phyloP scores from a whole-genome alignment of 1,284 basidiomycete genomes.

The Cerioporus squamosus region DNA sequence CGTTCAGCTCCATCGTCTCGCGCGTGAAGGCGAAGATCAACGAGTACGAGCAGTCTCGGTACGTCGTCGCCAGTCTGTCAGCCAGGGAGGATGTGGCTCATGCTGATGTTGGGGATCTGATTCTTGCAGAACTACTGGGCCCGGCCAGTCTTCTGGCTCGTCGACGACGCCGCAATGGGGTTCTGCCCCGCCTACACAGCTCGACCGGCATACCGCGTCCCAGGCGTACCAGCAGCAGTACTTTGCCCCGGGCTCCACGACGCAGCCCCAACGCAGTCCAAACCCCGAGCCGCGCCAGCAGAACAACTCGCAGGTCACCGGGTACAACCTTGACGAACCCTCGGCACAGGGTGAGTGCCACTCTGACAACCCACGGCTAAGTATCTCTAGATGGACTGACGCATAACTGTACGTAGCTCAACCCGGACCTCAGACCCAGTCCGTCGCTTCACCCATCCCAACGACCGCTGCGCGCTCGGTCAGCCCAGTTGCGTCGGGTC shows the following conservation, averaged over 20 bases:
- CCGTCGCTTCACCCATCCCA: constrained; percentile 5
- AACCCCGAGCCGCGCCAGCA: too few relatives aligned
- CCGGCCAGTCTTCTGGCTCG: constrained; percentile 12
- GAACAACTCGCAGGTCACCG: constrained; percentile 17
- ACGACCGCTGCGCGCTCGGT: not conserved
- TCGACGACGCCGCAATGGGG: constrained; percentile 24
- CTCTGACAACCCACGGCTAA: too few relatives aligned
- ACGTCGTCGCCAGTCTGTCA: constrained; percentile 3
- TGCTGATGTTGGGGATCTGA: not conserved
- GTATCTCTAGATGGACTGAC: too few relatives aligned
- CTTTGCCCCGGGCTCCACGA: constrained; percentile 12
- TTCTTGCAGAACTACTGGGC: not conserved
- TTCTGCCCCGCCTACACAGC: constrained; percentile 14
- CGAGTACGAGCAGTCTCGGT: constrained; percentile 65
- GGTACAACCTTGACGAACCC: constrained; percentile 24
- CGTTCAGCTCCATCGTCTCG: constrained; percentile 67
- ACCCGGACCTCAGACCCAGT: not conserved
- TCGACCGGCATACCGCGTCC: constrained; percentile 30
- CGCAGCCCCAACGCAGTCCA: not conserved
- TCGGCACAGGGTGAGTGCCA: not conserved
- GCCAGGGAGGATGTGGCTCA: not conserved
- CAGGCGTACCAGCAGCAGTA: constrained; percentile 27
- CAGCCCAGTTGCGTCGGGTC: not conserved
- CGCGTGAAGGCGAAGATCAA: constrained; percentile 83
- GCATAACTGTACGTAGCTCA: not conserved